Evolutionary conservation across 1,139 yeast species (phyloP), one percentile per base, ranked within the genome.

Genomic region (Candida tunisiensis): DNA sequence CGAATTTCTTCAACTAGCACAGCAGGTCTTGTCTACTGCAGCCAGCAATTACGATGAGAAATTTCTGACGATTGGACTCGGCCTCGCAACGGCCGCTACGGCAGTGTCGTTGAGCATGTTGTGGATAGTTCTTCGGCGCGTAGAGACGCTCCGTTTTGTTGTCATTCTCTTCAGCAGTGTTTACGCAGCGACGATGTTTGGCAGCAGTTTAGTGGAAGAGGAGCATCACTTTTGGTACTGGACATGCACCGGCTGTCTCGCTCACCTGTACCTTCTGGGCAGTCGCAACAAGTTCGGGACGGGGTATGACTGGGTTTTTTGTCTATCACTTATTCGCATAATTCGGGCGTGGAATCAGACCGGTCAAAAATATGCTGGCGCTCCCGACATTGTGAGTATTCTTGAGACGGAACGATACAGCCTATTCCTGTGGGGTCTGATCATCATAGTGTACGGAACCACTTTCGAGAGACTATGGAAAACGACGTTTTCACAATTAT

Each of bases 161-260:
- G 45, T 57, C 2, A 24, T 48, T 11, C 24, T 59, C 2, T 28
- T 49, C 26, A 40, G 69, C 14, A 57, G 69, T 7, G 35, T 59
- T 0, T 73, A 71, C 41, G 60, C 75, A 0, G 36, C 60, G 2
- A 69, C 74, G 25, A 74, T 77, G 47, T 80, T 82, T 56, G 95
- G 93, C 0, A 79, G 94, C 21, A 80, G 94, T 15, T 60, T 83
- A 36, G 78, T 88, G n/a, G 99, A 88, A 42, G 99, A 88, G 47
- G 99, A 88, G 44, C 93, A 88, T 44, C 95, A 83, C 45, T 53
- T 83, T 10, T 88, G 99, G 99, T 88, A 93, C 79, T 75, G 88
- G 64, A 57, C 72, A 11, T 54, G 68, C 1, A 52, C 69, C 0
- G 58, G 53, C 1, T 41, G 52, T 42, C 36, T 49, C 10, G 38